Base-by-base conservation (phyloP, 2,329 filamentous ascomycete species). In the Beauveria sp. region DNA sequence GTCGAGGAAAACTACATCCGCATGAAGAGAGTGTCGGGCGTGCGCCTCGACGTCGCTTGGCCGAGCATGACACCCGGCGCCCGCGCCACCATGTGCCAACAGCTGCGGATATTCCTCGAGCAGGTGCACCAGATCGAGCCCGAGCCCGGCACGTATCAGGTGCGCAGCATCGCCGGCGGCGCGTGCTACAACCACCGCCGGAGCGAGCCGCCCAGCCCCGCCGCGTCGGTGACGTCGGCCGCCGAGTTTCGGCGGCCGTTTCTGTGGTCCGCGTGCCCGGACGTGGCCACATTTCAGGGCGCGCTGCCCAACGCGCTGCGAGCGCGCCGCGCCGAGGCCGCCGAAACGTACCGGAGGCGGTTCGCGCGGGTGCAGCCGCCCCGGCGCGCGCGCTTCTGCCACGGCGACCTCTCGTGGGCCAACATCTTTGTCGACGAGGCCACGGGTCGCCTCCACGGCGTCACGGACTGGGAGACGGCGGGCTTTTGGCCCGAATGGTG, bases 391-490 rank as follows among this genome's bases (percentile, higher is more conserved):
- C 20, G 24, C 16, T 73, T 73, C 26, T 70, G 70, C 5, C 72
- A 73, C 53, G 69, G 69, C 3, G 70, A 73, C 56, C 65, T 74
- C 7, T 71, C 70, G 34, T 65, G 68, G 14, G 64, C 68, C 6
- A 74, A 73, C 51, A 72, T 75, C 22, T 62, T 73, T 10, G 64
- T 74, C 16, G 68, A 73, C 56, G 65, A 70, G 0, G 56, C 69
- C 1, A 76, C 74, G 0, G 80, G 79, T 61, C 55, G 65, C 7
- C 66, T 87, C 7, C 72, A 65, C 0, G 84, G 83, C 1, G 61
- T 87, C 2, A 74, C 87, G 0, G 85, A 87, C 66, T 87, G 84
- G 84, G 81, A 67, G 44, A 65, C 66, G 62, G 64, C 63, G 7
- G 66, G 66, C 8, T 65, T 64, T 30, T 67, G 65, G 65, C 65